These are phyloP conservation scores for Leucosporidium creatinivorum DNA, from an alignment of 768 basidiomycete species.

Conservation along the genomic window DNA sequence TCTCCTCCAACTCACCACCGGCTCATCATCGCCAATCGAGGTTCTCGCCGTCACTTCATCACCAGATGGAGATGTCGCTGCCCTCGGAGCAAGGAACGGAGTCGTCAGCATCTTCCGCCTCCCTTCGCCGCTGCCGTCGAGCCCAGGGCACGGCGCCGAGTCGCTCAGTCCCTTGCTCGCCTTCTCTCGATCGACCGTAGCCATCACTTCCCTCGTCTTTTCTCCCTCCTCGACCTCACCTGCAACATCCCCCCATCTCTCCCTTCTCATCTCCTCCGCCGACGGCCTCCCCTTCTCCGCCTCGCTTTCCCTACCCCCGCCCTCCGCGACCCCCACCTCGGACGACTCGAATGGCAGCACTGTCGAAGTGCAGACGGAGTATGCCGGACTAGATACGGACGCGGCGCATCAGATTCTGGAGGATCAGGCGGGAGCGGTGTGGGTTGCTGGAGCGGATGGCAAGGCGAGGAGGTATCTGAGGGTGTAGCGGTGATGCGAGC, in stretches of 20 bases:
- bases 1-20: background rate
- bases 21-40: background rate
- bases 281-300: slow-evolving; percentile 27
- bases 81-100: slow-evolving; percentile 1
- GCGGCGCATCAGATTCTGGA: background rate
- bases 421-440: slow-evolving; percentile 3
- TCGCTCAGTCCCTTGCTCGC: background rate
- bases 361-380: slow-evolving; percentile 15
- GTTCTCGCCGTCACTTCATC: background rate
- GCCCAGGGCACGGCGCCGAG: background rate
- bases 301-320: background rate
- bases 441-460: slow-evolving; percentile 17
- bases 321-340: no score
- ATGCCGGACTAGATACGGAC: slow-evolving; percentile 21
- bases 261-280: slow-evolving; percentile 14
- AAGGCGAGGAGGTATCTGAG: slow-evolving; percentile 14
- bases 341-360: background rate
- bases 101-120: slow-evolving; percentile 6
- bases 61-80: background rate
- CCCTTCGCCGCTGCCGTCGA: background rate
- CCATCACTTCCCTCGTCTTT: background rate
- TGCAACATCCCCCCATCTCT: background rate
- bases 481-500: no score
- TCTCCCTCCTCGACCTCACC: background rate
- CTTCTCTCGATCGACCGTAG: background rate